Conservation (phyloP, 2,329 filamentous ascomycete species). For the Ceratocystis alfenasii region DNA sequence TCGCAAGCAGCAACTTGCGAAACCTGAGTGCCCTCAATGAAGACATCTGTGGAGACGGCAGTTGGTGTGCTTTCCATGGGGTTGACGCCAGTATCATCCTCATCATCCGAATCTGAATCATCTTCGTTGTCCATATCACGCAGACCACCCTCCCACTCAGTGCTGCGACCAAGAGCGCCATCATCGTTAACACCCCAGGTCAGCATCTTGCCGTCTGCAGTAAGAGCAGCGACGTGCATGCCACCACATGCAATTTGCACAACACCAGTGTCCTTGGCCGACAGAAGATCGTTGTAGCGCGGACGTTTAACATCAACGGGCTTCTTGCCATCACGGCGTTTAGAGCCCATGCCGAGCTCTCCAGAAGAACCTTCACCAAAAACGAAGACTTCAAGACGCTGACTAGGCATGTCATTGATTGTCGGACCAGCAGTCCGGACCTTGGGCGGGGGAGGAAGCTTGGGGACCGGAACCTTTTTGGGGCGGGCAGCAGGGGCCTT, state of each 20-base stretch:
- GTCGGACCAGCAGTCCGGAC: conserved; percentile 45
- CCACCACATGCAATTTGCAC: conserved; percentile 68
- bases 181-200: conserved; percentile 86
- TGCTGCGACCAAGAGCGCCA: conserved; percentile 66
- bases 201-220: conserved; percentile 66
- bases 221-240: conserved; percentile 69
- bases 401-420: conserved; percentile 54
- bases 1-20: conserved; percentile 58
- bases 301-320: conserved; percentile 70
- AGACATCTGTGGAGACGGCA: conserved; percentile 45
- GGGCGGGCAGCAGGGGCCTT: conserved; percentile 24
- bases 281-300: conserved; percentile 59
- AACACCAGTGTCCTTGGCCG: conserved; percentile 53
- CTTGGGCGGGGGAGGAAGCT: conserved; percentile 12
- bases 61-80: conserved; percentile 58
- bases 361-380: conserved; percentile 72
- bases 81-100: conserved; percentile 55
- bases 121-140: conserved; percentile 46
- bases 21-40: conserved; percentile 50
- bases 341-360: conserved; percentile 67
- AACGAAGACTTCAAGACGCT: conserved; percentile 60
- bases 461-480: conserved; percentile 33
- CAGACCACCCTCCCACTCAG: conserved; percentile 52
- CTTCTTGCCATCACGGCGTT: conserved; percentile 47
- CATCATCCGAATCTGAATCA: conserved; percentile 44